These are phyloP conservation scores for Apiotrichum akiyoshidainum DNA, from an alignment of 1,284 basidiomycete species.

Conservation along the genomic window DNA sequence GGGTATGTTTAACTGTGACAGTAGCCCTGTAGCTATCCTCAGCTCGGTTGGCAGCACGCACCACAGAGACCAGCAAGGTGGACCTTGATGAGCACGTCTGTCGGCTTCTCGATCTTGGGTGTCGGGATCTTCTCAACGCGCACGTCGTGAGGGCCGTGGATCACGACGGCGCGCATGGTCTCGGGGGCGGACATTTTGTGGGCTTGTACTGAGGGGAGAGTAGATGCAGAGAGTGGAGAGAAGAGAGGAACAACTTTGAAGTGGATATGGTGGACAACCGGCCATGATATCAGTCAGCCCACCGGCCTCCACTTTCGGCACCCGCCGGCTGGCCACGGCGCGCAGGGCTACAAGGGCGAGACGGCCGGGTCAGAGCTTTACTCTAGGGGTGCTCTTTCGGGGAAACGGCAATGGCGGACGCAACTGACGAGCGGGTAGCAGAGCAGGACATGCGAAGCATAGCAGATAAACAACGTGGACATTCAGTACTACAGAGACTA, in stretches of 20 bases:
- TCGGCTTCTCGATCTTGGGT: conserved; percentile 27
- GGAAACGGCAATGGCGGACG: no score
- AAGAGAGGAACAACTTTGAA: not conserved
- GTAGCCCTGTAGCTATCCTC: not conserved
- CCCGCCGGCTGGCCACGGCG: no score
- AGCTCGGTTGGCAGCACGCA: conserved; percentile 15
- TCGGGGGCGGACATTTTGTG: not conserved
- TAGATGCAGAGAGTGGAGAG: not conserved
- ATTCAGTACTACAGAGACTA: no score
- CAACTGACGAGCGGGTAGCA: no score
- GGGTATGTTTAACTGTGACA: no score
- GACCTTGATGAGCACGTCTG: conserved; percentile 43
- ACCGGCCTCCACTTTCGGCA: no score
- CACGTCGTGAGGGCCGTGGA: conserved; percentile 31
- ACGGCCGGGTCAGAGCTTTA: no score
- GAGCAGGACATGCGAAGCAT: no score
- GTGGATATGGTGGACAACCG: not conserved
- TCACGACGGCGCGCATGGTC: conserved; percentile 43
- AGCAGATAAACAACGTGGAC: no score
- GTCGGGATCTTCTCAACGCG: conserved; percentile 31
- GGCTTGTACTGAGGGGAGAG: not conserved
- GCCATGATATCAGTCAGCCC: no score
- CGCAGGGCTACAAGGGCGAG: no score
- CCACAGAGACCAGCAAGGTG: conserved; percentile 42
- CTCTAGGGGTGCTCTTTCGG: no score